A percentile compares a stretch with the other conserved stretches of the same genome.
Evolutionary conservation across 805 yeast genomes (phyloP).

Genomic region (Zygosaccharomyces kombuchaensis): DNA sequence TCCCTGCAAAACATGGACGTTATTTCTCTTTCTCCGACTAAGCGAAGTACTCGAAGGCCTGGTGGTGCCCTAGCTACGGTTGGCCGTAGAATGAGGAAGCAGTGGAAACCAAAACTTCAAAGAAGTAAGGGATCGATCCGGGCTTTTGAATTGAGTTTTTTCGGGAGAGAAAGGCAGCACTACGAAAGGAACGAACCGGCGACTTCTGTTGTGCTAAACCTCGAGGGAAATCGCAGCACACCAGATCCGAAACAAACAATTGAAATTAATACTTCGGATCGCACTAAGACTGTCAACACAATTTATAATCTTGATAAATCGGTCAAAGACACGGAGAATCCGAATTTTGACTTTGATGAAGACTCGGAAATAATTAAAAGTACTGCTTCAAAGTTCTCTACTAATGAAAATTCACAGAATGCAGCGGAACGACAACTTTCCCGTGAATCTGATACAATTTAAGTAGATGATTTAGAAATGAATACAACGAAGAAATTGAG

Average conservation of each 20-base stretch:
- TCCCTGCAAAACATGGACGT: slow-evolving; percentile 83
- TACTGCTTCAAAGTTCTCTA: not conserved
- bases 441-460: slow-evolving; percentile 6
- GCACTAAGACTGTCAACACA: slow-evolving; percentile 10
- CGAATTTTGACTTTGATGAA: slow-evolving; percentile 1
- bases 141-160: slow-evolving; percentile 24
- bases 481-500: slow-evolving; percentile 20
- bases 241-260: slow-evolving; percentile 4
- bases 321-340: slow-evolving; percentile 4
- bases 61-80: slow-evolving; percentile 59
- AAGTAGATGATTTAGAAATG: slow-evolving; percentile 12
- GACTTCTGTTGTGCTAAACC: slow-evolving; percentile 14
- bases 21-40: slow-evolving; percentile 34
- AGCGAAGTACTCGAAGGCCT: slow-evolving; percentile 46
- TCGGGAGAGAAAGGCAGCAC: slow-evolving; percentile 36
- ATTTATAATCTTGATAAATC: slow-evolving; percentile 11
- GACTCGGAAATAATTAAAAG: not conserved
- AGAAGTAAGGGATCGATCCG: slow-evolving; percentile 27
- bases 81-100: slow-evolving; percentile 61
- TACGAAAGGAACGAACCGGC: slow-evolving; percentile 42
- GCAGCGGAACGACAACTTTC: slow-evolving; percentile 1
- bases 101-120: slow-evolving; percentile 32
- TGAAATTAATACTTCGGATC: slow-evolving; percentile 5
- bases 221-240: not conserved
- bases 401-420: slow-evolving; percentile 6